Evolutionary conservation across 495 filamentous ascomycete genomes (phyloP).

Genomic region (Xylaria castorea): DNA sequence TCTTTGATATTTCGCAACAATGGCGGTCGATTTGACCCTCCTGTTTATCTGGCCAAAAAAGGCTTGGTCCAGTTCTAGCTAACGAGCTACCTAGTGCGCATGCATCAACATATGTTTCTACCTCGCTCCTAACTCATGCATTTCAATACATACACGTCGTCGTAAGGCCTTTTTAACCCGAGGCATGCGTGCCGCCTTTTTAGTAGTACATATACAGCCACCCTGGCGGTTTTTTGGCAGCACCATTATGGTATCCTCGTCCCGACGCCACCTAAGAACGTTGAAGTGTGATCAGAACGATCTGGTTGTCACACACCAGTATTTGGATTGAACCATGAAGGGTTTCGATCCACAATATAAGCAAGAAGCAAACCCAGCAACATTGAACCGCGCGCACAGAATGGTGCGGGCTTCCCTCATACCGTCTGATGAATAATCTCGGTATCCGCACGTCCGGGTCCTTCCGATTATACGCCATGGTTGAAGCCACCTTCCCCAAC

Average conservation of each 20-base stretch:
- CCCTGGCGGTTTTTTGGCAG: neutral
- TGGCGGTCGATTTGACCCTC: neutral
- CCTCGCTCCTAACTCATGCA: constrained; percentile 12
- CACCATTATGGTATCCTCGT: neutral
- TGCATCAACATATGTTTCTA: neutral
- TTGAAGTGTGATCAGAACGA: neutral
- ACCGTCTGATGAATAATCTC: constrained; percentile 14
- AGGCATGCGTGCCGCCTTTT: constrained; percentile 15
- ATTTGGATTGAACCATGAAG: neutral
- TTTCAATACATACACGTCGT: constrained; percentile 25
- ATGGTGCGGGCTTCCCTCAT: constrained; percentile 12
- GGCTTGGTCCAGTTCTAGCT: constrained; percentile 1
- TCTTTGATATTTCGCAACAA: neutral
- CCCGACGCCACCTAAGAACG: neutral
- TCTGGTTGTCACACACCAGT: constrained; percentile 5
- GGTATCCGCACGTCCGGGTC: neutral
- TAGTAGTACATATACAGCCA: constrained; percentile 26
- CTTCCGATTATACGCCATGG: constrained; percentile 22
- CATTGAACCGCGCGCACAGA: neutral
- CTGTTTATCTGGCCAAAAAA: neutral
- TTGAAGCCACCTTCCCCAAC: constrained; percentile 20
- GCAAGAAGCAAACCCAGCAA: neutral
- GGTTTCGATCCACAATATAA: neutral
- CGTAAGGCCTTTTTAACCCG: constrained; percentile 17
- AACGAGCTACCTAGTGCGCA: constrained; percentile 12